phyloP scores from a whole-genome alignment of 2,329 filamentous ascomycete species.

The Aquanectria penicillioides region DNA sequence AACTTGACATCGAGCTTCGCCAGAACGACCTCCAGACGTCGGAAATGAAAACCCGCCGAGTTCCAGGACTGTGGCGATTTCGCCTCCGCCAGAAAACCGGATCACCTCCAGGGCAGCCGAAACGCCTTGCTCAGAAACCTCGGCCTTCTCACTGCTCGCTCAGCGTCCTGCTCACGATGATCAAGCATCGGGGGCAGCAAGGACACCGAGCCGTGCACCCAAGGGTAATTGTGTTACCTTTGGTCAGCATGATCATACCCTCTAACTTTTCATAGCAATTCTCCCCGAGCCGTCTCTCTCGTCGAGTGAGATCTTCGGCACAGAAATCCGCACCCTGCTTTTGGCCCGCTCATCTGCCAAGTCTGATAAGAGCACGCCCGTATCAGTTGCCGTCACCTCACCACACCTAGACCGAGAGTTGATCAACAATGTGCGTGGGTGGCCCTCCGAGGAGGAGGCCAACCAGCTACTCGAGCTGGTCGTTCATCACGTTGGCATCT shows the following conservation, averaged over 20 bases:
- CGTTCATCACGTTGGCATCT: constrained; percentile 29
- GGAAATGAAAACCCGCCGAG: neutral
- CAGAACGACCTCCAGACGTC: neutral
- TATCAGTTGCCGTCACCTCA: constrained; percentile 3
- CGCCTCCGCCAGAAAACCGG: neutral
- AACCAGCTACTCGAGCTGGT: constrained; percentile 24
- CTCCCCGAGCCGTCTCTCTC: constrained; percentile 19
- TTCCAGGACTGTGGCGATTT: neutral
- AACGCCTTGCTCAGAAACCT: constrained; percentile 19
- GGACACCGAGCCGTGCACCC: constrained; percentile 1
- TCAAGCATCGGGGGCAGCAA: neutral
- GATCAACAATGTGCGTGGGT: constrained; percentile 18
- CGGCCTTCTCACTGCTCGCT: constrained; percentile 18
- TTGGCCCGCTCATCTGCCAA: constrained; percentile 10
- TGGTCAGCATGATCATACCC: neutral
- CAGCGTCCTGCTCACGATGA: constrained; percentile 7
- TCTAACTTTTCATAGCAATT: constrained; percentile 2
- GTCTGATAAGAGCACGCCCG: constrained; percentile 12
- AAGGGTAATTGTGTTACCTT: neutral
- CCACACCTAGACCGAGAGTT: constrained; percentile 15
- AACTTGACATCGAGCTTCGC: neutral
- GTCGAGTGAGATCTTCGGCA: constrained; percentile 28
- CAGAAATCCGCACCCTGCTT: constrained; percentile 21
- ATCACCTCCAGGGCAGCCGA: neutral
- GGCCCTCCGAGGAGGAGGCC: constrained; percentile 29